phyloP scores from a whole-genome alignment of 306 rosid genomes.

The Chamaecrista fasciculata region DNA sequence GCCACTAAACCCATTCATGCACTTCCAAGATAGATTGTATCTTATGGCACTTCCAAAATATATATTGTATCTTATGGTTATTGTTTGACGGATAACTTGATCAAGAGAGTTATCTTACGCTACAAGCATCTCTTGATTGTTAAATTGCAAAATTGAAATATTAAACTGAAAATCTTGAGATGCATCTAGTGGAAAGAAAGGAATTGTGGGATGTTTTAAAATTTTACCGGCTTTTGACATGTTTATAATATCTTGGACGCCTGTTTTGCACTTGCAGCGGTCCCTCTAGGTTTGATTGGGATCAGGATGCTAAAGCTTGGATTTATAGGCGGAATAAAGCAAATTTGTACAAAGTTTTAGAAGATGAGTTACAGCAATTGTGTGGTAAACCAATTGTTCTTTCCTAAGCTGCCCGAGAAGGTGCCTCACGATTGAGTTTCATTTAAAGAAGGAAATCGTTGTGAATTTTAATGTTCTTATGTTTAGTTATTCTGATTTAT shows the following conservation, averaged over 20 bases:
- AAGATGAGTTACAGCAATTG: slow-evolving; percentile 61
- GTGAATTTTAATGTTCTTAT: neutral
- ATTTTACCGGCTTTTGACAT: neutral
- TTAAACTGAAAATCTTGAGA: neutral
- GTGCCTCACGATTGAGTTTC: neutral
- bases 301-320: slow-evolving; percentile 63
- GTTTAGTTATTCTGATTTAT: neutral
- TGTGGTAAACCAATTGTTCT: slow-evolving; percentile 70
- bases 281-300: slow-evolving; percentile 91
- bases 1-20: neutral
- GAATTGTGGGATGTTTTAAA: neutral
- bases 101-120: neutral
- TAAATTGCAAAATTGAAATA: neutral
- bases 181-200: neutral
- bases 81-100: slow-evolving; percentile 6
- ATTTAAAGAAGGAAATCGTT: slow-evolving; percentile 8
- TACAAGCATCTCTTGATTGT: neutral
- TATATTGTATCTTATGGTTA: slow-evolving; percentile 7
- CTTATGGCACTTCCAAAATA: neutral
- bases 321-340: slow-evolving; percentile 75
- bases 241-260: neutral
- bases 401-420: slow-evolving; percentile 34
- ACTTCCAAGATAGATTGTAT: neutral
- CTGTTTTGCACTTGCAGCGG: slow-evolving; percentile 63
- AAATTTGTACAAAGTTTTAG: slow-evolving; percentile 49